phyloP scores from a whole-genome alignment of 2,329 filamentous ascomycete genomes.

The Xylariaceae sp. region DNA sequence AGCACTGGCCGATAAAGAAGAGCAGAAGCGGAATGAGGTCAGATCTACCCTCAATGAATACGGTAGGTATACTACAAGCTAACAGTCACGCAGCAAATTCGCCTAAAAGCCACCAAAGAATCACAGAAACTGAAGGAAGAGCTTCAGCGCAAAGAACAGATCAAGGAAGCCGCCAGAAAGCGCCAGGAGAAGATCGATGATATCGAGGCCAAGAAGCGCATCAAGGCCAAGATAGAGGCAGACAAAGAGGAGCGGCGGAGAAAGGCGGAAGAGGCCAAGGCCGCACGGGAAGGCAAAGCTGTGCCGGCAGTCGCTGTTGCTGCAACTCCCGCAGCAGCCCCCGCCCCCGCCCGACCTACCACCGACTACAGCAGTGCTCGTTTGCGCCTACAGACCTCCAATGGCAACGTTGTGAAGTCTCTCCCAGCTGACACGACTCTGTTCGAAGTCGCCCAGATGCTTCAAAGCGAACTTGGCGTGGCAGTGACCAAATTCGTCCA shows the following conservation, averaged over 20 bases:
- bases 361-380: constrained; percentile 74
- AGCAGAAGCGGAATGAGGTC: constrained; percentile 80
- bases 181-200: constrained; percentile 83
- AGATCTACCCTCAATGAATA: constrained; percentile 4
- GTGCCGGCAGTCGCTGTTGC: constrained; percentile 31
- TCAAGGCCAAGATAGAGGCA: constrained; percentile 89
- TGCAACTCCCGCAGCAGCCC: constrained; percentile 41
- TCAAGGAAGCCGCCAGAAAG: constrained; percentile 86
- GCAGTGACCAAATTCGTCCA: constrained; percentile 72
- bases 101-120: constrained; percentile 85
- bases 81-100: constrained; percentile 50
- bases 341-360: constrained; percentile 50
- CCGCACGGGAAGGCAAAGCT: constrained; percentile 71
- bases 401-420: constrained; percentile 78
- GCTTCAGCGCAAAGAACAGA: constrained; percentile 77
- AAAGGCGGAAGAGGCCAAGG: constrained; percentile 82
- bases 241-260: constrained; percentile 85
- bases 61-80: constrained; percentile 9
- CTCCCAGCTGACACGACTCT: constrained; percentile 85
- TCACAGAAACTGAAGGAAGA: constrained; percentile 86
- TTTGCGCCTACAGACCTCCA: constrained; percentile 70
- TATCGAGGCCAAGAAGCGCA: constrained; percentile 76
- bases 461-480: constrained; percentile 65
- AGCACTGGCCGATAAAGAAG: constrained; percentile 69
- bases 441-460: constrained; percentile 79